Evolutionary conservation across 2,329 filamentous ascomycete species (phyloP).

Genomic region (Mycosphaerella sp.): DNA sequence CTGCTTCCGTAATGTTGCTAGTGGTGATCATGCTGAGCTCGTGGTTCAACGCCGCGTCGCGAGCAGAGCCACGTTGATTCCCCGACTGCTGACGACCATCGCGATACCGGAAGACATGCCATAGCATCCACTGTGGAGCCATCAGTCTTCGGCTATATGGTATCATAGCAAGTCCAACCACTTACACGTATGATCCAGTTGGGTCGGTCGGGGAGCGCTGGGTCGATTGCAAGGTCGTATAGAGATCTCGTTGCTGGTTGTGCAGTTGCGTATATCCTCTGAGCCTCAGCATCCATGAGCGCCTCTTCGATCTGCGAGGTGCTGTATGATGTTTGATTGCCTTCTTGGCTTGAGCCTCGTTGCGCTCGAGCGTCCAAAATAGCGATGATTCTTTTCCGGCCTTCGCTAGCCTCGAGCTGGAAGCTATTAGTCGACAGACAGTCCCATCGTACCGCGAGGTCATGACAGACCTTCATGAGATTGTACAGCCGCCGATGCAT

Average conservation of each 20-base stretch:
- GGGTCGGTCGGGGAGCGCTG: conserved; percentile 33
- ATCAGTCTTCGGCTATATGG: background rate
- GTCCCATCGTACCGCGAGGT: background rate
- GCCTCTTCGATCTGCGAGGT: conserved; percentile 16
- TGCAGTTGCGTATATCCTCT: conserved; percentile 21
- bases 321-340: conserved; percentile 4
- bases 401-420: conserved; percentile 38
- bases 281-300: conserved; percentile 22
- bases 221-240: conserved; percentile 37
- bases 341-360: background rate
- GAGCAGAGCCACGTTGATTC: background rate
- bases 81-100: conserved; percentile 31
- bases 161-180: background rate
- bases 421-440: background rate
- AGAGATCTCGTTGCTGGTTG: conserved; percentile 32
- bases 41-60: background rate
- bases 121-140: conserved; percentile 38
- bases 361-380: conserved; percentile 18
- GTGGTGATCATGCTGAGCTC: background rate
- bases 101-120: conserved; percentile 44
- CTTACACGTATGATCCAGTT: conserved; percentile 39
- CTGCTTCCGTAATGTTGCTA: no score
- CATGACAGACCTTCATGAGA: conserved; percentile 35
- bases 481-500: conserved; percentile 34
- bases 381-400: conserved; percentile 36